Conservation (phyloP, 2,329 filamentous ascomycete genomes). For the Microcera coccophila region DNA sequence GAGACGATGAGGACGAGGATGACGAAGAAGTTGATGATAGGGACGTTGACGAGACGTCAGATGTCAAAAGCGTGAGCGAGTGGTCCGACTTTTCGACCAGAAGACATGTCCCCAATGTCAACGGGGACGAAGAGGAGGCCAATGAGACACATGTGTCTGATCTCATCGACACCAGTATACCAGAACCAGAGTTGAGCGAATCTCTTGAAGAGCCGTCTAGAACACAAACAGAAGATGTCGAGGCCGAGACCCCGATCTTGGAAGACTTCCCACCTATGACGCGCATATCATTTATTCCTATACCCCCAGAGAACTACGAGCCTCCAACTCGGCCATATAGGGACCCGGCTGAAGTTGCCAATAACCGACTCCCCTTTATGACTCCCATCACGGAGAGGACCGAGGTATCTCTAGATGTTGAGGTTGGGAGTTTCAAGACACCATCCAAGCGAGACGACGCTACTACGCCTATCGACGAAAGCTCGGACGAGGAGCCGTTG, state of each 20-base stretch:
- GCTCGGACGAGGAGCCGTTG: slow-evolving; percentile 37
- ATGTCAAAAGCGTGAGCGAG: slow-evolving; percentile 66
- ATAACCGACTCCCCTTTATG: slow-evolving; percentile 95
- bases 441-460: slow-evolving; percentile 58
- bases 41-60: slow-evolving; percentile 48
- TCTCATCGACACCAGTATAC: slow-evolving; percentile 36
- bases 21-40: slow-evolving; percentile 37
- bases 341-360: slow-evolving; percentile 73
- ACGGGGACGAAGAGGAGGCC: slow-evolving; percentile 29
- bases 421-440: slow-evolving; percentile 67
- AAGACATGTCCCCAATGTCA: slow-evolving; percentile 60
- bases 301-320: slow-evolving; percentile 83
- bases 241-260: slow-evolving; percentile 40
- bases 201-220: slow-evolving; percentile 7
- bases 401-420: slow-evolving; percentile 74
- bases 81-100: slow-evolving; percentile 85
- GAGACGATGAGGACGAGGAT: slow-evolving; percentile 44
- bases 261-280: slow-evolving; percentile 47
- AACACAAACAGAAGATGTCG: slow-evolving; percentile 35
- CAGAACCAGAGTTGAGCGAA: slow-evolving; percentile 22
- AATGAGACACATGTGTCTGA: slow-evolving; percentile 37
- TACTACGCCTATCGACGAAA: slow-evolving; percentile 20
- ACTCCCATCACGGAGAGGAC: slow-evolving; percentile 96
- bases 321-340: slow-evolving; percentile 75
- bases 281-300: slow-evolving; percentile 67